Base-by-base conservation (phyloP, 805 yeast species). In the Ogataea nonfermentans region DNA sequence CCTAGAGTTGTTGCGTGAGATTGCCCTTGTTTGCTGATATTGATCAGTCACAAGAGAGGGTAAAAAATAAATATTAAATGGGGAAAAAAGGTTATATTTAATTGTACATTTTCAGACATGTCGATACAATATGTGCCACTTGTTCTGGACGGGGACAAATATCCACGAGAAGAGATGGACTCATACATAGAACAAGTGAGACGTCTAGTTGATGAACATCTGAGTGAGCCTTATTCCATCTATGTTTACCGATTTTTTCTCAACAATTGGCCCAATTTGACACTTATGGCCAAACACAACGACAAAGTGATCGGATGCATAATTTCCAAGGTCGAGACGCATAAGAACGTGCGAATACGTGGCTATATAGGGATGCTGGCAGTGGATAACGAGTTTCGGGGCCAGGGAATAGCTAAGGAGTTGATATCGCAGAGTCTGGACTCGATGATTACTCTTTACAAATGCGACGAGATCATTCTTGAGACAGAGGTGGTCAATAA, bases 341-440 rank as follows among this genome's bases (percentile, higher is more conserved):
- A 91, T 62, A 71, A 91, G 43, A 71, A 74, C 15, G 81, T 77
- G 9, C 70, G 96, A 44, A 57, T 71, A 50, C 71, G 99, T 44
- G 99, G 99, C 0, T 93, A 93, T 56, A 90, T 93, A 20, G 99
- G 97, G 2, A 93, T 93, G 99, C 66, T 93, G 39, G 96, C 95
- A 0, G 95, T 91, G 9, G 80, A 81, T 35, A 78, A 79, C 26
- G 57, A 63, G 11, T 80, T 72, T 57, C 68, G 99, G 40, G 90
- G 95, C 3, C 67, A 66, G 30, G 96, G 96, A 1, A 83, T 90
- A 32, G 97, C 97, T 3, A 81, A 81, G 49, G 66, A 67, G 32
- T 70, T 93, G 35, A 89, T 89, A 12, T 68, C 70, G 32, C 53
- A 68, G 40, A 77, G 84, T 4, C 72, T 91, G 4, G 74, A 74